Evolutionary conservation across 2,329 filamentous ascomycete genomes (phyloP).

Genomic region (Aspergillus texensis): DNA sequence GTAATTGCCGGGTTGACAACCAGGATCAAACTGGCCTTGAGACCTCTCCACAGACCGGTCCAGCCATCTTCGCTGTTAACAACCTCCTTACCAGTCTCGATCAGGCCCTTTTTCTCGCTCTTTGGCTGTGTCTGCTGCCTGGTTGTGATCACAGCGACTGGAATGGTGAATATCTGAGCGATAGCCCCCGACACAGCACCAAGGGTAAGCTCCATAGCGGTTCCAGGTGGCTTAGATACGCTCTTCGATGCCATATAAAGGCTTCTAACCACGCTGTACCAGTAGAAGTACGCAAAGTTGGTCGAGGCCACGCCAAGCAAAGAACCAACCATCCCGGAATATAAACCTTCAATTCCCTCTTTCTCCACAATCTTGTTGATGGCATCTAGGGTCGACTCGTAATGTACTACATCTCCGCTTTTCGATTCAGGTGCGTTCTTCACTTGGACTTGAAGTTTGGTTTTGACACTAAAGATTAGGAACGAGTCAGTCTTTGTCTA

Average conservation of each 20-base stretch:
- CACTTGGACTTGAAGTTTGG: constrained; percentile 90
- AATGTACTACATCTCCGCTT: constrained; percentile 64
- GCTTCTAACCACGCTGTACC: constrained; percentile 87
- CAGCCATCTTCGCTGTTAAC: constrained; percentile 87
- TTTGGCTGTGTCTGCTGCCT: constrained; percentile 92
- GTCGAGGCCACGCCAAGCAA: constrained; percentile 92
- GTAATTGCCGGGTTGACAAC: constrained; percentile 97
- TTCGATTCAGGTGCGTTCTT: constrained; percentile 60
- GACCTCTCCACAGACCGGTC: constrained; percentile 85
- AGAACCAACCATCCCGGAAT: constrained; percentile 83
- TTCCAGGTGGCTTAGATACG: constrained; percentile 68
- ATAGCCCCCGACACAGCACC: constrained; percentile 87
- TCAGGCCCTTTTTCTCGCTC: constrained; percentile 78
- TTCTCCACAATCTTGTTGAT: constrained; percentile 78
- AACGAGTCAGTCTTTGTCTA: constrained; percentile 18
- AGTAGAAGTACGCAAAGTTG: constrained; percentile 99
- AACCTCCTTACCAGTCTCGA: constrained; percentile 87
- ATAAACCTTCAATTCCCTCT: constrained; percentile 81
- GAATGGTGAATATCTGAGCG: constrained; percentile 94
- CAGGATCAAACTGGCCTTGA: constrained; percentile 93
- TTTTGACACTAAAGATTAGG: constrained; percentile 75
- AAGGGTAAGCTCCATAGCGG: constrained; percentile 77
- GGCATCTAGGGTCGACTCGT: constrained; percentile 84
- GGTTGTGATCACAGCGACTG: constrained; percentile 92
- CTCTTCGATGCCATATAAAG: constrained; percentile 69